Evolutionary conservation across 2,329 filamentous ascomycete genomes (phyloP).

Genomic region (Thielaviopsis musarum): DNA sequence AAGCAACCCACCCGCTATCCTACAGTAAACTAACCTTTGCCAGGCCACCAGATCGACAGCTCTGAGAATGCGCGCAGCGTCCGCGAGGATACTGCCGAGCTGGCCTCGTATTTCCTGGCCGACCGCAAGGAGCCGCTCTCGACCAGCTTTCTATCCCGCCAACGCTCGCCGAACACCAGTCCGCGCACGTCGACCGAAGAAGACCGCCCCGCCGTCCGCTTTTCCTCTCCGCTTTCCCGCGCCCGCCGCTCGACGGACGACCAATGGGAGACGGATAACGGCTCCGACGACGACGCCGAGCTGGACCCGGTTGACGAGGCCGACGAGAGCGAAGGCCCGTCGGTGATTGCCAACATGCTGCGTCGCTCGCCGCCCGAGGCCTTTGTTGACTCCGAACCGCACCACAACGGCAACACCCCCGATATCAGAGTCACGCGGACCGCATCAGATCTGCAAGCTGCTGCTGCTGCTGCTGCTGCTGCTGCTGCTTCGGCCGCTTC

Average conservation of each 20-base stretch:
- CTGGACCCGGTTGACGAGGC: slow-evolving; percentile 11
- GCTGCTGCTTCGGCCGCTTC: too few relatives aligned
- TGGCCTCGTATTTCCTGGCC: slow-evolving; percentile 66
- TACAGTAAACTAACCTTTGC: background rate
- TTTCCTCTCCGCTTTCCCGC: background rate
- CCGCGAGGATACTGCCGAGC: slow-evolving; percentile 71
- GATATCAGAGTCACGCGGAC: slow-evolving; percentile 16
- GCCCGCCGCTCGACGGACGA: background rate
- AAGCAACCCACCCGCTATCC: too few relatives aligned
- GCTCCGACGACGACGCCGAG: slow-evolving; percentile 3
- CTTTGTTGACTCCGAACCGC: slow-evolving; percentile 9
- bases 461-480: slow-evolving; percentile 5
- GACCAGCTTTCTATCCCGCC: slow-evolving; percentile 15
- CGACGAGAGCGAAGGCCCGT: slow-evolving; percentile 21
- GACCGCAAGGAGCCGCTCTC: slow-evolving; percentile 29
- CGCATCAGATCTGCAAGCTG: slow-evolving; percentile 12
- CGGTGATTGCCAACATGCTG: slow-evolving; percentile 32
- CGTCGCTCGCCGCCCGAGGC: slow-evolving; percentile 31
- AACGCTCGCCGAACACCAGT: slow-evolving; percentile 21
- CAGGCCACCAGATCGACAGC: slow-evolving; percentile 39
- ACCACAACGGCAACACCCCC: background rate
- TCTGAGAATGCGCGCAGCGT: slow-evolving; percentile 62
- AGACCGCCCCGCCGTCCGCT: background rate
- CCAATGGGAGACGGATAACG: slow-evolving; percentile 3
- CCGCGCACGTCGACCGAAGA: slow-evolving; percentile 17